Evolutionary conservation across 345 rosid genomes (phyloP).

Genomic region (Corchorus olitorius): DNA sequence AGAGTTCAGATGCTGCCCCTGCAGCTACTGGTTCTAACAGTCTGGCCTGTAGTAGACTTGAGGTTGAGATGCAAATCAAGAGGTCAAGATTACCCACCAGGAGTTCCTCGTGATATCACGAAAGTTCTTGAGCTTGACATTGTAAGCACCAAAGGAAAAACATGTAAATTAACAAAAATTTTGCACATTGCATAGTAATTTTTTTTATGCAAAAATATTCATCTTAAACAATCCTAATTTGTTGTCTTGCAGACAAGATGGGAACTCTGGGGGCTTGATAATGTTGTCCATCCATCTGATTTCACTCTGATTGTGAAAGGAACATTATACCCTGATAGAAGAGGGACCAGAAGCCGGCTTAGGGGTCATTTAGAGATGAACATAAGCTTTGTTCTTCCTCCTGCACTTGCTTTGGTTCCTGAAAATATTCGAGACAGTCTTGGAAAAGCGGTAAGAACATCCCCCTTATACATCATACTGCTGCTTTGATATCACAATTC

Average conservation of each 20-base stretch:
- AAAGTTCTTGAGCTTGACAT: constrained; percentile 76
- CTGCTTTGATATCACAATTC: not conserved
- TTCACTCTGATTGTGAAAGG: constrained; percentile 73
- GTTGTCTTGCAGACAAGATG: constrained; percentile 65
- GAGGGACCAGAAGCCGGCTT: constrained; percentile 50
- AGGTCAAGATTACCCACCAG: constrained; percentile 71
- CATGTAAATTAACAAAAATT: not conserved
- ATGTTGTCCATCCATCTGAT: constrained; percentile 55
- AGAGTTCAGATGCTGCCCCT: constrained; percentile 90
- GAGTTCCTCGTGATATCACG: constrained; percentile 55
- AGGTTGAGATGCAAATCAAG: constrained; percentile 63
- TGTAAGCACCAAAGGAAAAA: constrained; percentile 42
- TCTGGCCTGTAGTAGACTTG: constrained; percentile 85
- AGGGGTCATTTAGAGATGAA: constrained; percentile 80
- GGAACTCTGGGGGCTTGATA: constrained; percentile 79
- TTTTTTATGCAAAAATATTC: not conserved
- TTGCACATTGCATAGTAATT: not conserved
- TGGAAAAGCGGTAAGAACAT: constrained; percentile 59
- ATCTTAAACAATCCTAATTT: constrained; percentile 8
- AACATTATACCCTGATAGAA: constrained; percentile 60
- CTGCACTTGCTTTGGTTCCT: constrained; percentile 65
- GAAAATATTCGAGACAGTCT: constrained; percentile 60
- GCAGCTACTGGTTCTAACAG: constrained; percentile 64
- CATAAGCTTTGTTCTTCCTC: constrained; percentile 78
- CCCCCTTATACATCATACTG: not conserved